Base-by-base conservation (phyloP, 1,284 basidiomycete species). In the Ceratorhiza oryzae-sativae region DNA sequence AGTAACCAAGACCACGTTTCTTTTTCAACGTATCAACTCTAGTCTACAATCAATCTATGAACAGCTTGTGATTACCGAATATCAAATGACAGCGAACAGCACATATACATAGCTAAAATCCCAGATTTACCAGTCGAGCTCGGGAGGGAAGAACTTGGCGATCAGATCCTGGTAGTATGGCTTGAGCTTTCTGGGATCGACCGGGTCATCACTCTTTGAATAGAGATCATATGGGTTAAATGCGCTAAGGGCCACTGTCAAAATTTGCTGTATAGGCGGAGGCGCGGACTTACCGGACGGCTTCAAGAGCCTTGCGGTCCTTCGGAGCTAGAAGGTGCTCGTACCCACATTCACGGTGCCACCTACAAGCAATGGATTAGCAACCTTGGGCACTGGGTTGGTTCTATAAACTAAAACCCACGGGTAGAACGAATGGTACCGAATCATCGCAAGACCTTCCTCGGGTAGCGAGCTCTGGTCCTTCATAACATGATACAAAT, bases 391-490 rank as follows among this genome's bases (percentile, higher is more conserved):
- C 23, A 6, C 27, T 51, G 27, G 2, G 10, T 30, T 18, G 51
- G 18, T 18, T 10, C 15, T 27, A 12, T 25, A 18, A 3, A 18
- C 20, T 42, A 39, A 41, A 12, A 79, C 86, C 70, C 77, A 89
- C 82, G 94, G 94, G 83, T 96, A 96, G 85, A 96, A 96, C 76
- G 90, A 93, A 83, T 97, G 94, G 81, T 93, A 96, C 30, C 94
- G 88, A 78, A 97, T 94, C 94, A 97, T 97, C 30, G 91, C 89
- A 42, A 97, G 84, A 0, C 86, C 94, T 77, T 93, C 93, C 68
- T 87, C 85, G 0, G 94, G 94, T 0, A 97, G 87, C n/a, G 85
- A 85, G 77, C 86, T 87, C 78, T 93, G 91, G 75, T 88, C 87
- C 80, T 91, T 92, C 70, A 92, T 81, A 73, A 93, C 88, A 75